These are phyloP conservation scores for Quercus engelmannii DNA, from an alignment of 306 rosid genomes.

Conservation along the genomic window DNA sequence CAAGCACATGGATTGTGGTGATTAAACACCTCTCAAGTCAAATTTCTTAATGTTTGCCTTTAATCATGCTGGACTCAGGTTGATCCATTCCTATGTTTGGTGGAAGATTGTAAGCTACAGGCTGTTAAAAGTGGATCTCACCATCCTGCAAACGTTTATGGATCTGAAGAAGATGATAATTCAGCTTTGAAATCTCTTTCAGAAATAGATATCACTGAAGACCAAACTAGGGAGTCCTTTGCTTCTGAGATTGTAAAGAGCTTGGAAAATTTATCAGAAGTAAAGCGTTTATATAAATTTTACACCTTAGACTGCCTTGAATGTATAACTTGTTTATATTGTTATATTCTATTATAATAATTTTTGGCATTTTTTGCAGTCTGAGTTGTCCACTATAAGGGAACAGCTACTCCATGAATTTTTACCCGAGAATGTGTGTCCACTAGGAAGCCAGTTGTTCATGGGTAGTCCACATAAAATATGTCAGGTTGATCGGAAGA, in stretches of 20 bases:
- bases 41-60: background rate
- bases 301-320: background rate
- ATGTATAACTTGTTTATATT: background rate
- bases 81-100: conserved; percentile 6
- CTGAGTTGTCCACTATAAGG: conserved; percentile 48
- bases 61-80: background rate
- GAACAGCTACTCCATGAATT: conserved; percentile 65
- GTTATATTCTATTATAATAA: background rate
- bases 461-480: conserved; percentile 30
- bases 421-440: conserved; percentile 58
- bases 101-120: background rate
- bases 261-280: conserved; percentile 1
- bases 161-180: background rate
- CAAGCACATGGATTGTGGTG: conserved; percentile 23
- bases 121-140: background rate
- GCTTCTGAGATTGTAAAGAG: background rate
- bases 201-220: background rate
- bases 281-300: background rate
- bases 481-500: conserved; percentile 33
- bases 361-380: background rate
- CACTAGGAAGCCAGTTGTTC: conserved; percentile 56
- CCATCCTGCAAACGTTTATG: background rate
- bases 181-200: background rate
- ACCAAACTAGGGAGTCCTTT: background rate
- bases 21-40: background rate